A percentile compares a stretch with the other conserved stretches of the same genome.
phyloP scores from a whole-genome alignment of 805 yeast species.

The Candida sanyiensis region DNA sequence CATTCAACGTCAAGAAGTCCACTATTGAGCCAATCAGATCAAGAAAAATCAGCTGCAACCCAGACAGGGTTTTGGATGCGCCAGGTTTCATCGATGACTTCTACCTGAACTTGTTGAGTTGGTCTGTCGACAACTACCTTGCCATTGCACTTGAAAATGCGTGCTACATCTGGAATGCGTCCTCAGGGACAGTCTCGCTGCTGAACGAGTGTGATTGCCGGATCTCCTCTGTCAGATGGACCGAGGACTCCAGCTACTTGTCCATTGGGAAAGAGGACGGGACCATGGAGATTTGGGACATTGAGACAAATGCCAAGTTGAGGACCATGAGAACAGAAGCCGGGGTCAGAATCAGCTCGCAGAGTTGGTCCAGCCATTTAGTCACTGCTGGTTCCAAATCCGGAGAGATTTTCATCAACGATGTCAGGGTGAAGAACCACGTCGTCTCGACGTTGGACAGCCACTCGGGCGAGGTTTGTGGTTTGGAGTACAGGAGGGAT shows the following conservation, averaged over 20 bases:
- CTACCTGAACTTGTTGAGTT: constrained; percentile 76
- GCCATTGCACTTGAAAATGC: constrained; percentile 84
- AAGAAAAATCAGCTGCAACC: constrained; percentile 77
- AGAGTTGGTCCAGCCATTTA: constrained; percentile 78
- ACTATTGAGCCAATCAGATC: constrained; percentile 58
- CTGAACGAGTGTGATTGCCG: constrained; percentile 53
- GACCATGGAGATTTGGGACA: constrained; percentile 87
- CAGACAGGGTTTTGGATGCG: constrained; percentile 91
- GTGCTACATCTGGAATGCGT: constrained; percentile 91
- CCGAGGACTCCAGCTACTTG: constrained; percentile 81
- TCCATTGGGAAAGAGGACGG: constrained; percentile 85
- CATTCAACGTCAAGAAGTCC: constrained; percentile 27
- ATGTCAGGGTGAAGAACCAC: constrained; percentile 81
- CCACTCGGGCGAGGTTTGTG: constrained; percentile 90
- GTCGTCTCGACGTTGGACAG: constrained; percentile 51
- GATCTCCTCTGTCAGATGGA: constrained; percentile 80
- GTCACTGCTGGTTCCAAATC: constrained; percentile 83
- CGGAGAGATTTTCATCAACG: constrained; percentile 82
- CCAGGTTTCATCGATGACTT: constrained; percentile 94
- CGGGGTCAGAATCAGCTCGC: constrained; percentile 73
- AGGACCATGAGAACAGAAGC: constrained; percentile 70
- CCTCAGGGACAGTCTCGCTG: constrained; percentile 67
- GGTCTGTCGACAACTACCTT: constrained; percentile 78
- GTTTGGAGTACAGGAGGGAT: constrained; percentile 77
- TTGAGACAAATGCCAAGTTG: constrained; percentile 64